Evolutionary conservation across 768 basidiomycete species (phyloP).

Genomic region (Hysterangium stoloniferum): DNA sequence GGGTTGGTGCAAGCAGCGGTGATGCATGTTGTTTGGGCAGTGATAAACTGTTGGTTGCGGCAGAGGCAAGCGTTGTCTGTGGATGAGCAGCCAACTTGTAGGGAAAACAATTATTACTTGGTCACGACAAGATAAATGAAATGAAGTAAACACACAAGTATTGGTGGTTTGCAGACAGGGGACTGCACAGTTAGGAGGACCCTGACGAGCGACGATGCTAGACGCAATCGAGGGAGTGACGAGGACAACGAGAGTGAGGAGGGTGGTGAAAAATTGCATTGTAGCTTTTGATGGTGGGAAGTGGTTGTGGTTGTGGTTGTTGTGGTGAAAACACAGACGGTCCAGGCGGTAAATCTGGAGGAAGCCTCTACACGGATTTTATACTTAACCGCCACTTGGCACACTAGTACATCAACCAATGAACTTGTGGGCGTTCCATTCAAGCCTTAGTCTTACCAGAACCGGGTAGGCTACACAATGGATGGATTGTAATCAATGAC

Average conservation of each 20-base stretch:
- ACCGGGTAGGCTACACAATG: too few species aligned
- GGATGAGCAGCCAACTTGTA: constrained; percentile 35
- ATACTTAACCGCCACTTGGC: too few species aligned
- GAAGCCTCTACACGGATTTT: too few species aligned
- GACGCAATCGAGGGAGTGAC: constrained; percentile 32
- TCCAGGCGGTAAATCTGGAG: too few species aligned
- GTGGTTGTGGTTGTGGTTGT: too few species aligned
- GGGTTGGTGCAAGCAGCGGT: constrained; percentile 29
- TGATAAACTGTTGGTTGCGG: constrained; percentile 37
- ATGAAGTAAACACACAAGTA: constrained; percentile 5
- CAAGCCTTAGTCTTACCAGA: too few species aligned
- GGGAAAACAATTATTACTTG: background rate
- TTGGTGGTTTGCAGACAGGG: constrained; percentile 40
- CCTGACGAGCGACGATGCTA: constrained; percentile 21
- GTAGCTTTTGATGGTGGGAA: constrained; percentile 18
- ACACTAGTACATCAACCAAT: too few species aligned
- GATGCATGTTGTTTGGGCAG: constrained; percentile 42
- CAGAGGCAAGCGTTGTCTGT: constrained; percentile 57
- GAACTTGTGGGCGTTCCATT: too few species aligned
- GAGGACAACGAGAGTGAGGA: constrained; percentile 28
- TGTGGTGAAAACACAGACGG: too few species aligned
- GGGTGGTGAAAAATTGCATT: constrained; percentile 48
- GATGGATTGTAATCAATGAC: too few species aligned
- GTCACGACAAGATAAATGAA: background rate
- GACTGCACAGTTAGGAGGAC: constrained; percentile 40